These are phyloP conservation scores for Friedmanniomyces simplex DNA, from an alignment of 495 filamentous ascomycete genomes.

Conservation along the genomic window DNA sequence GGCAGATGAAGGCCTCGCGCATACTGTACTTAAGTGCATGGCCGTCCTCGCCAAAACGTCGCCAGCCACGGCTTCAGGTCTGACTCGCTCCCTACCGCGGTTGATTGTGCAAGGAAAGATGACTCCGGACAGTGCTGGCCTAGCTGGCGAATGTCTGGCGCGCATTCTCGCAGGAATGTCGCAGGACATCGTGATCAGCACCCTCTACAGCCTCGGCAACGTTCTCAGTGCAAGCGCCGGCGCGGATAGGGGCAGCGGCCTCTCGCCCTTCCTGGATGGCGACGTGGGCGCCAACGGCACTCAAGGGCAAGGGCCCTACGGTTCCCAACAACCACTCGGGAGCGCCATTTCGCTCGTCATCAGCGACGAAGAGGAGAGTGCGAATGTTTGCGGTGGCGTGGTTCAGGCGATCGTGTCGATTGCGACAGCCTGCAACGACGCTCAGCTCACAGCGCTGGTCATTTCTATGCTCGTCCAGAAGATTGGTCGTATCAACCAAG, in stretches of 20 bases:
- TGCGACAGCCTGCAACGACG: conserved; percentile 67
- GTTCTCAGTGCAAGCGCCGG: conserved; percentile 60
- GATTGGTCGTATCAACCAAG: conserved; percentile 64
- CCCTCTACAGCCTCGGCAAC: conserved; percentile 88
- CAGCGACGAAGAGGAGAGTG: conserved; percentile 62
- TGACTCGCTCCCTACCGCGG: conserved; percentile 71
- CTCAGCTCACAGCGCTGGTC: conserved; percentile 88
- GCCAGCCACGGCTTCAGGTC: conserved; percentile 56
- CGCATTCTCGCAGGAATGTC: conserved; percentile 69
- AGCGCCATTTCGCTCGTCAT: conserved; percentile 69
- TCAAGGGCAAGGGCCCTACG: conserved; percentile 37
- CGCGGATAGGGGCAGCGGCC: conserved; percentile 26
- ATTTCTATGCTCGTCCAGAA: conserved; percentile 94
- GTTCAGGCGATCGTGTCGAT: conserved; percentile 84
- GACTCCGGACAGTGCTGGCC: conserved; percentile 49
- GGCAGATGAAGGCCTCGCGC: conserved; percentile 60
- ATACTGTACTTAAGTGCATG: conserved; percentile 67
- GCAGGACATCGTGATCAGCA: conserved; percentile 87
- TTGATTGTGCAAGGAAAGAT: conserved; percentile 75
- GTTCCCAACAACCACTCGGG: conserved; percentile 47
- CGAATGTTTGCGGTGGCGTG: conserved; percentile 62
- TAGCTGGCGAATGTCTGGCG: conserved; percentile 74
- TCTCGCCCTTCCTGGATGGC: conserved; percentile 11
- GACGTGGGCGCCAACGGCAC: conserved; percentile 30
- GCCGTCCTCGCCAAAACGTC: conserved; percentile 68